Evolutionary conservation across 768 basidiomycete species (phyloP).

Genomic region (Scleroderma bovista): DNA sequence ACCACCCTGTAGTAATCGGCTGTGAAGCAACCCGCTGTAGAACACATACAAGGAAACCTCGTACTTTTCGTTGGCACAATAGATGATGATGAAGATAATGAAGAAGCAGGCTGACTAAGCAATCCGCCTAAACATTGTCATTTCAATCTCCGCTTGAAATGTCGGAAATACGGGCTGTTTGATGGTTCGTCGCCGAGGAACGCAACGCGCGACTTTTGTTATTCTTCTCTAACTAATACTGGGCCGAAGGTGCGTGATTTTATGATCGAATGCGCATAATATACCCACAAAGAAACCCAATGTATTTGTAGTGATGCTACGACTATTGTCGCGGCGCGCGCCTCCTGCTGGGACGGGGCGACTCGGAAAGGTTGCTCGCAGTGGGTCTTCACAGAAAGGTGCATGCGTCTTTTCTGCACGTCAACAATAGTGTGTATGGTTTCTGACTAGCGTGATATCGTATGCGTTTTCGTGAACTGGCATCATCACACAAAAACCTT

Average conservation of each 20-base stretch:
- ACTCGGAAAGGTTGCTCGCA: constrained; percentile 57
- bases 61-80: too few relatives aligned
- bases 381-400: constrained; percentile 35
- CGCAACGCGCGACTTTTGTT: constrained; percentile 37
- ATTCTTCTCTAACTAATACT: constrained; percentile 12
- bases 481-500: not conserved
- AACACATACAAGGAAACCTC: not conserved
- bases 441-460: not conserved
- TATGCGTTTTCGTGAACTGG: not conserved
- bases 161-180: constrained; percentile 5
- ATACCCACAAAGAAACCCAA: not conserved
- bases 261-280: too few relatives aligned
- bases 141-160: constrained; percentile 19
- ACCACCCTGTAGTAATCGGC: not conserved
- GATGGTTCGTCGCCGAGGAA: constrained; percentile 31
- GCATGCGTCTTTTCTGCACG: not conserved
- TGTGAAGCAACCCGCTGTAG: constrained; percentile 1
- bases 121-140: not conserved
- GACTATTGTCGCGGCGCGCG: constrained; percentile 52
- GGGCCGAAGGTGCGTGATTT: constrained; percentile 1
- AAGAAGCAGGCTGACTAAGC: constrained; percentile 8
- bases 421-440: not conserved
- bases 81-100: too few relatives aligned
- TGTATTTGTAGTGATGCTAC: constrained; percentile 47
- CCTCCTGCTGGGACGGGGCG: constrained; percentile 60